Conservation (phyloP, 306 rosid genomes). For the Vicia sativa region DNA sequence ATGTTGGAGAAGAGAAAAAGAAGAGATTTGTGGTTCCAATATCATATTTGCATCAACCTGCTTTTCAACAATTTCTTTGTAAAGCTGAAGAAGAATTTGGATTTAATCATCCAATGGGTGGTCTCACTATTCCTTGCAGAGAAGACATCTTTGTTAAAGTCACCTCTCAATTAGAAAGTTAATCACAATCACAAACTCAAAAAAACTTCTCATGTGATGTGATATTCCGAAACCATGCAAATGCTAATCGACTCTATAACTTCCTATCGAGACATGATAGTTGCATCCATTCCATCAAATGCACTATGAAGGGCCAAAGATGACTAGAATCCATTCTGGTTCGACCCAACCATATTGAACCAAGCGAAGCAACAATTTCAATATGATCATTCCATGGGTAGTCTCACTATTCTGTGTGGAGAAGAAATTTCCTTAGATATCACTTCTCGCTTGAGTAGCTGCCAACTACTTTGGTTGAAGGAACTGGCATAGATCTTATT, state of each 20-base stretch:
- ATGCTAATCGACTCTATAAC: neutral
- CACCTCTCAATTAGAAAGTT: constrained; percentile 41
- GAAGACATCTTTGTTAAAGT: constrained; percentile 70
- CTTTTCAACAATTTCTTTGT: constrained; percentile 70
- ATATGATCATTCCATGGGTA: constrained; percentile 30
- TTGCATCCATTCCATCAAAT: too few relatives aligned
- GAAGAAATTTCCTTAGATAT: neutral
- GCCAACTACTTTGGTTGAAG: too few relatives aligned
- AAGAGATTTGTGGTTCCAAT: constrained; percentile 87
- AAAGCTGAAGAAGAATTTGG: constrained; percentile 48
- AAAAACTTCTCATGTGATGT: too few relatives aligned
- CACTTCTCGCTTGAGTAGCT: constrained; percentile 1
- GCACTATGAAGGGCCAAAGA: too few relatives aligned
- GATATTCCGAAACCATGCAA: too few relatives aligned
- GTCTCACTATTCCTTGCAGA: constrained; percentile 86
- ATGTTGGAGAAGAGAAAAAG: constrained; percentile 67
- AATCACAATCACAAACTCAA: neutral
- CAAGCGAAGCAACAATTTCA: constrained; percentile 19
- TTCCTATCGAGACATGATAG: too few relatives aligned
- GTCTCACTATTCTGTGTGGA: constrained; percentile 31
- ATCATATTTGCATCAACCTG: constrained; percentile 75
- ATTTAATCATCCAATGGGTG: constrained; percentile 34
- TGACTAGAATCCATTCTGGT: too few relatives aligned
- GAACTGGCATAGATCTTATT: too few relatives aligned
- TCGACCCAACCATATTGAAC: constrained; percentile 18